A percentile compares a stretch with the other conserved stretches of the same genome.
Conservation (phyloP, 352 stramenopile genomes). For the Phytophthora crassamura region DNA sequence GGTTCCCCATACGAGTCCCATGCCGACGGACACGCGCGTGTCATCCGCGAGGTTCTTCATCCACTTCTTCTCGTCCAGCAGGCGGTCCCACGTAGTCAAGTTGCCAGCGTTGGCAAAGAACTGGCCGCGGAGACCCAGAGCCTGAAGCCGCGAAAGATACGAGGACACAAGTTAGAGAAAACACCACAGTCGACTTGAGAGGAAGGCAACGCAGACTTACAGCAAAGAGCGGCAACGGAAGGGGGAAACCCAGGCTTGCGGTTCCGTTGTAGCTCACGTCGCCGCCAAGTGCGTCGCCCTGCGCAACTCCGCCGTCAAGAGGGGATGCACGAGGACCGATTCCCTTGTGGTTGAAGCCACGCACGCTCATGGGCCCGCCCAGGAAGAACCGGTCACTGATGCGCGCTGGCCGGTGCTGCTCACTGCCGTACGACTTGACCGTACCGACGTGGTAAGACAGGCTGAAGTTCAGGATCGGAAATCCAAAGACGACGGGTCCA, state of each 20-base stretch:
- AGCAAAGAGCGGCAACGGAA: conserved; percentile 82
- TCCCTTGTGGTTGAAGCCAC: conserved; percentile 92
- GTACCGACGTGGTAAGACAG: conserved; percentile 79
- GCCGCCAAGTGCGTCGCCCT: conserved; percentile 88
- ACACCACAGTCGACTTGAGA: not conserved
- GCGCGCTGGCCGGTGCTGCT: conserved; percentile 77
- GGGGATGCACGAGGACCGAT: conserved; percentile 88
- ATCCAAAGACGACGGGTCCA: conserved; percentile 66
- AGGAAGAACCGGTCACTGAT: conserved; percentile 94
- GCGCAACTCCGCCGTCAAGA: conserved; percentile 82
- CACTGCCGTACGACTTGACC: conserved; percentile 81
- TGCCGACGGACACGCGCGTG: conserved; percentile 84
- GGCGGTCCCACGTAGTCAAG: conserved; percentile 84
- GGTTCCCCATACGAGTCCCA: conserved; percentile 89
- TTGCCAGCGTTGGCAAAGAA: conserved; percentile 93
- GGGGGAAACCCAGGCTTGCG: conserved; percentile 87
- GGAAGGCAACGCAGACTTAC: conserved; percentile 45
- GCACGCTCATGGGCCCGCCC: conserved; percentile 87
- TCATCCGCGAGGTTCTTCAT: conserved; percentile 90
- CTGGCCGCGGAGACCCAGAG: conserved; percentile 87
- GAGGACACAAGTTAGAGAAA: conserved; percentile 16
- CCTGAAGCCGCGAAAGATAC: conserved; percentile 37
- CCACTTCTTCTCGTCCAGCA: conserved; percentile 90
- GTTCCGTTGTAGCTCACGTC: conserved; percentile 90
- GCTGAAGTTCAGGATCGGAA: conserved; percentile 85